These are phyloP conservation scores for Radiomyces spectabilis DNA, from an alignment of 192 early-diverging fungal species.

Conservation along the genomic window DNA sequence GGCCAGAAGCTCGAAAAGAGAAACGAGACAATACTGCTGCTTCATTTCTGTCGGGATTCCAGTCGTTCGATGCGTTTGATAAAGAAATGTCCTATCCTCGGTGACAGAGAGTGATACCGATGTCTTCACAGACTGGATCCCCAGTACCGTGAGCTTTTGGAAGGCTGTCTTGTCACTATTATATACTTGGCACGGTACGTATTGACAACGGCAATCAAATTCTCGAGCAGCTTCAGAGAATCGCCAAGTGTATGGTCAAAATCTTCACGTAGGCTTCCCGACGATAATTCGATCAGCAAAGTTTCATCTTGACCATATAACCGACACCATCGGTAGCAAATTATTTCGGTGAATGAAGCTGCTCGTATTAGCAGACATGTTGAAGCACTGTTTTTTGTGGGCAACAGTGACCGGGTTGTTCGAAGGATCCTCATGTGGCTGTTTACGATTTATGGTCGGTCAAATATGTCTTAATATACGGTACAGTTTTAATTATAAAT, in stretches of 20 bases:
- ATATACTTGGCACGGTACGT: slow-evolving; percentile 1
- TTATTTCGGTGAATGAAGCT: too few species aligned
- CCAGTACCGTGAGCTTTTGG: slow-evolving; percentile 3
- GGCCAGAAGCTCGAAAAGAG: too few species aligned
- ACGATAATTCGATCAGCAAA: slow-evolving; percentile 3
- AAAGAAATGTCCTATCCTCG: neutral
- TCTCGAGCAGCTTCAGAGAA: neutral
- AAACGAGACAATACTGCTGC: too few species aligned
- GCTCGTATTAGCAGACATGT: too few species aligned
- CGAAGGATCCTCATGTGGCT: too few species aligned
- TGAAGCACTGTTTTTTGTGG: too few species aligned
- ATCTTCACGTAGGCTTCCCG: slow-evolving; percentile 1
- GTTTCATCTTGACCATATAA: slow-evolving; percentile 3
- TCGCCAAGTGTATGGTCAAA: slow-evolving; percentile 7
- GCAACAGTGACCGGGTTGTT: too few species aligned
- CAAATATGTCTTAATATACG: too few species aligned
- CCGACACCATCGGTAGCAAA: slow-evolving; percentile 6
- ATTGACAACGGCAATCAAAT: neutral
- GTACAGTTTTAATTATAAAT: too few species aligned
- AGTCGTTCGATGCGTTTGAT: neutral
- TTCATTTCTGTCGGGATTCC: slow-evolving; percentile 1
- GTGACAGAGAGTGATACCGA: neutral
- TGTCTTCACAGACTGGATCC: slow-evolving; percentile 1
- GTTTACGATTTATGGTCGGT: too few species aligned
- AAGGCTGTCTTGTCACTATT: neutral